A percentile compares a stretch with the other conserved stretches of the same genome.
phyloP scores from a whole-genome alignment of 2,329 filamentous ascomycete species.

The Drechslerella dactyloides region DNA sequence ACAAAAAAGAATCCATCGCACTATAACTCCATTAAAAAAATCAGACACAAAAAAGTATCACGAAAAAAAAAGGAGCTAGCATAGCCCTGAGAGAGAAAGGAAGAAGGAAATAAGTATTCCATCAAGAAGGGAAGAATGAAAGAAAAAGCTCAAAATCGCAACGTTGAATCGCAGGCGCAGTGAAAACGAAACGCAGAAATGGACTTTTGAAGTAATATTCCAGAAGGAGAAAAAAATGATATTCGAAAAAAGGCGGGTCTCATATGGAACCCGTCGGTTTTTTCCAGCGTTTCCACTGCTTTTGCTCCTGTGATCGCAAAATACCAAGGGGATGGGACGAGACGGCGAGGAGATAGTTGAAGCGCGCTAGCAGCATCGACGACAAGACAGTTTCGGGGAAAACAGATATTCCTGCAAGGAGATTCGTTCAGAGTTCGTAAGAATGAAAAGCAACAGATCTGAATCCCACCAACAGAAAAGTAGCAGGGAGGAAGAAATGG shows the following conservation, averaged over 20 bases:
- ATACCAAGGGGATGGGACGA: conserved; percentile 7
- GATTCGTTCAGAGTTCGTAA: conserved; percentile 41
- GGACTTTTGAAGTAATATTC: conserved; percentile 43
- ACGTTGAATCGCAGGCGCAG: conserved; percentile 10
- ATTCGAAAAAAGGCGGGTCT: neutral
- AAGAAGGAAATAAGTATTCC: conserved; percentile 11
- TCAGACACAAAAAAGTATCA: conserved; percentile 13
- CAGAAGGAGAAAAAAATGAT: conserved; percentile 18
- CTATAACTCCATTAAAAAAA: conserved; percentile 40
- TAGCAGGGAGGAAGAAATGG: conserved; percentile 18
- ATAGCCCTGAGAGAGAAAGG: neutral
- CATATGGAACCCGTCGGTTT: conserved; percentile 1
- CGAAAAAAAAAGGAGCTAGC: conserved; percentile 6
- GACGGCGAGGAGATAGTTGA: conserved; percentile 15
- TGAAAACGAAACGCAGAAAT: conserved; percentile 18
- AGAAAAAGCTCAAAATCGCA: neutral
- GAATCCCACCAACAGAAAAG: conserved; percentile 10
- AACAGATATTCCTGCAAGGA: conserved; percentile 25
- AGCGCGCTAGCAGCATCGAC: conserved; percentile 3
- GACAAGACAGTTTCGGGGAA: conserved; percentile 12
- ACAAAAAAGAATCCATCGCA: conserved; percentile 21
- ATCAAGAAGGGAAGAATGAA: conserved; percentile 18
- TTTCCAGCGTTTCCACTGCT: conserved; percentile 13
- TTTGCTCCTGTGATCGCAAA: conserved; percentile 50
- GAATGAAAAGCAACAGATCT: conserved; percentile 11